phyloP scores from a whole-genome alignment of 768 basidiomycete genomes.

The Daedaleopsis nitida region DNA sequence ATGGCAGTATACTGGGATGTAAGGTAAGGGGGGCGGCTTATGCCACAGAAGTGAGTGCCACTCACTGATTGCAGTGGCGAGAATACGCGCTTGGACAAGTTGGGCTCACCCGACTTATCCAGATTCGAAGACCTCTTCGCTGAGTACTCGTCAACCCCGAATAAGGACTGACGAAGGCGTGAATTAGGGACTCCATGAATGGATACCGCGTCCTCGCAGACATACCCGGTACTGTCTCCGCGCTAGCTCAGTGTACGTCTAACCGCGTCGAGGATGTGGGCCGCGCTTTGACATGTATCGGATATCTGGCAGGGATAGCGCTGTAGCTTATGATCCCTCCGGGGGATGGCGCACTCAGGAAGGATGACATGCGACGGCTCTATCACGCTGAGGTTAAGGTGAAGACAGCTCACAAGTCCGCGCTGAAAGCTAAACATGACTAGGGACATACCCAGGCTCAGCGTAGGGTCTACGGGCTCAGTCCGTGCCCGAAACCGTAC shows the following conservation, averaged over 20 bases:
- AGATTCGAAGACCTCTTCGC: neutral
- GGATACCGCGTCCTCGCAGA: neutral
- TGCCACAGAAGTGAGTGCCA: neutral
- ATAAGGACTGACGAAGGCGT: neutral
- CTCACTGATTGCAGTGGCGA: neutral
- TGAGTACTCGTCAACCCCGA: neutral
- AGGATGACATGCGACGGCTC: neutral
- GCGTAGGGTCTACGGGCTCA: too few species aligned
- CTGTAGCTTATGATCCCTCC: neutral
- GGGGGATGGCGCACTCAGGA: neutral
- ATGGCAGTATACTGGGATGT: neutral
- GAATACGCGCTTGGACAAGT: neutral
- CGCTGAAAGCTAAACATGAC: too few species aligned
- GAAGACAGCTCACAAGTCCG: neutral
- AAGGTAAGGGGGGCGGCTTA: neutral
- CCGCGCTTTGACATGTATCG: neutral
- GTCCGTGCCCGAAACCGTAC: too few species aligned
- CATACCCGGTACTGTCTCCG: neutral
- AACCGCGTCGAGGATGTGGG: too few species aligned
- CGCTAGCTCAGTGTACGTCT: neutral
- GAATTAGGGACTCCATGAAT: neutral
- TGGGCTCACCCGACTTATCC: neutral
- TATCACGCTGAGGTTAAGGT: neutral
- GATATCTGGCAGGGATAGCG: neutral
- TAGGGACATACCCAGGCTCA: too few species aligned